Evolutionary conservation across 257 asterid genomes (phyloP).

Genomic region (Penstemon newberryi): DNA sequence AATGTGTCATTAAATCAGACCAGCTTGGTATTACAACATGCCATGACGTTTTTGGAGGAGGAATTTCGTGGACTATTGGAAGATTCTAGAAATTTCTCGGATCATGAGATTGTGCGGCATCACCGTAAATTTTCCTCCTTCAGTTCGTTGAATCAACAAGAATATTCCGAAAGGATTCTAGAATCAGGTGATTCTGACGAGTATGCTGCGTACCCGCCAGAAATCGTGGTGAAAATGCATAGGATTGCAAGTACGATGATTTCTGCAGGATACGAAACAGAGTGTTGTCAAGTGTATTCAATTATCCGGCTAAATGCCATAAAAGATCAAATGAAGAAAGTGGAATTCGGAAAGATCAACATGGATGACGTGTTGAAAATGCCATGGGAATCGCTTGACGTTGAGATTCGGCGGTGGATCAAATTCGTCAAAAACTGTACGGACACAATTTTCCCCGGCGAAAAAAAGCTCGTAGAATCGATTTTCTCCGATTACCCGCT

Average conservation of each 20-base stretch:
- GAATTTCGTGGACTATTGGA: conserved; percentile 62
- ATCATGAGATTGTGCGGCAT: background rate
- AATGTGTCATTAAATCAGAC: conserved; percentile 44
- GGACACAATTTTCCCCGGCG: conserved; percentile 52
- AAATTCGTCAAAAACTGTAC: conserved; percentile 52
- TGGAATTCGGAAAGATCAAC: conserved; percentile 63
- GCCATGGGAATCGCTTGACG: conserved; percentile 68
- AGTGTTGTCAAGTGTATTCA: conserved; percentile 66
- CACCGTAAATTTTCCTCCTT: conserved; percentile 35
- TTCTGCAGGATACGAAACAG: conserved; percentile 67
- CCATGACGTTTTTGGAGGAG: conserved; percentile 78
- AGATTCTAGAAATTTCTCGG: conserved; percentile 29
- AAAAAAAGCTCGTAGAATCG: conserved; percentile 48
- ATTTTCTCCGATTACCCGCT: conserved; percentile 49
- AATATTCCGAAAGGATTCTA: conserved; percentile 25
- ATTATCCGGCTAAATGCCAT: conserved; percentile 60
- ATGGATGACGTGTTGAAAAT: conserved; percentile 67
- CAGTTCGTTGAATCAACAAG: conserved; percentile 24
- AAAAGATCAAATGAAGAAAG: conserved; percentile 43
- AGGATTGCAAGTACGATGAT: conserved; percentile 62
- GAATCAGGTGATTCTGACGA: conserved; percentile 31
- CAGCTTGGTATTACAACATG: conserved; percentile 57
- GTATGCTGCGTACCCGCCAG: conserved; percentile 48
- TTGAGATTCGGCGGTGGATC: conserved; percentile 72
- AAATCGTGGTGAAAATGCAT: conserved; percentile 43